Percentiles rank a stretch among this genome's conserved stretches.
These are phyloP conservation scores for Rutstroemia sp. DNA, from an alignment of 2,329 filamentous ascomycete genomes.

Conservation along the genomic window DNA sequence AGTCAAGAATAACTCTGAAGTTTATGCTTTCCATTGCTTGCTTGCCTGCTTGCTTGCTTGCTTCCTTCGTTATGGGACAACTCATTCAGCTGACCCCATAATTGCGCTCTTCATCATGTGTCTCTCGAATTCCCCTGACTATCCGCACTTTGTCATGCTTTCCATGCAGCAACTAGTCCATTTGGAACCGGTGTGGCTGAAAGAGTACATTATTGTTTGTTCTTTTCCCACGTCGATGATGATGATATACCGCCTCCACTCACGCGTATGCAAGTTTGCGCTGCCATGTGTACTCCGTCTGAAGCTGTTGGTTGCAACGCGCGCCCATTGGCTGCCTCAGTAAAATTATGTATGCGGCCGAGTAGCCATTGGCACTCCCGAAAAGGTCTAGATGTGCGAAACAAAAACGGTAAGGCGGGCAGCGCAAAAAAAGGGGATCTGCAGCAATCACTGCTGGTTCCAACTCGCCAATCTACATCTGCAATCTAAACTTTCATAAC, in stretches of 20 bases:
- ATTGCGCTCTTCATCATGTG: background rate
- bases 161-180: slow-evolving; percentile 1
- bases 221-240: slow-evolving; percentile 1
- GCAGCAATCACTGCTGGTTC: background rate
- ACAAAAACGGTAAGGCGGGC: slow-evolving; percentile 8
- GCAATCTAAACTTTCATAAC: slow-evolving; percentile 8
- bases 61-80: slow-evolving; percentile 4
- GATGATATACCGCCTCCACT: background rate
- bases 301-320: slow-evolving; percentile 2
- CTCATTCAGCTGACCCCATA: background rate
- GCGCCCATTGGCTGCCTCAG: background rate
- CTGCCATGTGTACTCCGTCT: slow-evolving; percentile 4
- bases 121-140: background rate
- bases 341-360: background rate
- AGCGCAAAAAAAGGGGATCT: background rate
- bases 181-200: slow-evolving; percentile 5
- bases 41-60: background rate
- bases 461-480: slow-evolving; percentile 11
- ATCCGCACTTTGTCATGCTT: background rate
- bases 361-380: background rate
- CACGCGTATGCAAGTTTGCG: slow-evolving; percentile 5
- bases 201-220: background rate
- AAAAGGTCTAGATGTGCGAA: slow-evolving; percentile 7
- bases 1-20: slow-evolving; percentile 1
- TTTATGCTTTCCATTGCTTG: background rate